Evolutionary conservation across 2,329 filamentous ascomycete species (phyloP).

Genomic region (Endocalyx cinctus): DNA sequence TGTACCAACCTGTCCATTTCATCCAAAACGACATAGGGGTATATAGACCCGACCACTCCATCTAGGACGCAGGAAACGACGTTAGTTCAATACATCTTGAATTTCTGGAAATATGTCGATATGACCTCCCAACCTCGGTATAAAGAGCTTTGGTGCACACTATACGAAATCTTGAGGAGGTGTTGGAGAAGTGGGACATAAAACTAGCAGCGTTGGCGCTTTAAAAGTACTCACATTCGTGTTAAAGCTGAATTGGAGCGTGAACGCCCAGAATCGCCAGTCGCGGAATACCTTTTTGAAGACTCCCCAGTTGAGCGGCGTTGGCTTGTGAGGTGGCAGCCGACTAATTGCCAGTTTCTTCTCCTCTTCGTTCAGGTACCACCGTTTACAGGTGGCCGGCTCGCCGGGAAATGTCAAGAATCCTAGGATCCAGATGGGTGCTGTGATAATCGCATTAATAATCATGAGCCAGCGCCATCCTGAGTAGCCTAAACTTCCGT

Average conservation of each 20-base stretch:
- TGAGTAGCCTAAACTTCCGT: not conserved
- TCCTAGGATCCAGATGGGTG: conserved; percentile 1
- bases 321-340: conserved; percentile 2
- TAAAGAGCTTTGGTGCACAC: no score
- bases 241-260: conserved; percentile 2
- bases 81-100: no score
- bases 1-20: conserved; percentile 6
- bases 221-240: conserved; percentile 1
- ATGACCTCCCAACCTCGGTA: no score
- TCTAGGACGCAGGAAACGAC: no score
- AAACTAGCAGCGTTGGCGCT: no score
- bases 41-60: conserved; percentile 5
- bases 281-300: conserved; percentile 1
- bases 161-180: no score
- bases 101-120: no score
- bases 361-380: conserved; percentile 5
- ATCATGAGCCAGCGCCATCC: conserved; percentile 4
- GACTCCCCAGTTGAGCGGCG: conserved; percentile 1
- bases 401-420: conserved; percentile 2
- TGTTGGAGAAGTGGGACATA: no score
- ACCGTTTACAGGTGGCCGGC: conserved; percentile 1
- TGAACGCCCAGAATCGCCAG: conserved; percentile 5
- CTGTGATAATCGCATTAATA: conserved; percentile 1
- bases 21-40: conserved; percentile 1
- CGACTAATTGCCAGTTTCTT: conserved; percentile 2